These are phyloP conservation scores for Yarrowia sp. DNA, from an alignment of 805 yeast genomes.

Conservation along the genomic window DNA sequence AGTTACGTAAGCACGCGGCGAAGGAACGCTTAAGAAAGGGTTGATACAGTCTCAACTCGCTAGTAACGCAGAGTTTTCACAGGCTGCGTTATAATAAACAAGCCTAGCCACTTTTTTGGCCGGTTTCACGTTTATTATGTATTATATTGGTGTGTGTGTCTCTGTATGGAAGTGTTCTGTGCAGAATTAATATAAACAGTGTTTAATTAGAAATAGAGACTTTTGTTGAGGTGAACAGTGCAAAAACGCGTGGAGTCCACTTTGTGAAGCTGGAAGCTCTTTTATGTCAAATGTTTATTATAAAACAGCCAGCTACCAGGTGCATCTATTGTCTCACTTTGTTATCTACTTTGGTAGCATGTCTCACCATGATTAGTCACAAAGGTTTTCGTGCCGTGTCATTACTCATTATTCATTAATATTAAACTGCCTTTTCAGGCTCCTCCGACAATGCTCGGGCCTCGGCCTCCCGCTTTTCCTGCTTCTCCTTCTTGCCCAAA, in stretches of 20 bases:
- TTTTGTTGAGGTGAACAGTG: too few relatives aligned
- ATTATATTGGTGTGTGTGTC: background rate
- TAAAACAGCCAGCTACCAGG: too few relatives aligned
- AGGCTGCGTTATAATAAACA: too few relatives aligned
- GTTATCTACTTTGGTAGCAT: too few relatives aligned
- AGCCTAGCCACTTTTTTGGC: background rate
- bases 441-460: background rate
- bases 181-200: background rate
- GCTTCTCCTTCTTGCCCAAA: conserved; percentile 8
- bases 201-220: background rate
- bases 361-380: too few relatives aligned
- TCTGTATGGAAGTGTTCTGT: background rate
- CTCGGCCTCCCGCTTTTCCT: background rate
- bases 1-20: background rate
- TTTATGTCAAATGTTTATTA: too few relatives aligned
- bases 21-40: background rate
- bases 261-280: too few relatives aligned
- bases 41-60: too few relatives aligned
- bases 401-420: background rate
- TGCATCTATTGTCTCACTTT: too few relatives aligned
- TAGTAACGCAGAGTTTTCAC: too few relatives aligned
- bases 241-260: too few relatives aligned
- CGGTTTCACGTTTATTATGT: background rate
- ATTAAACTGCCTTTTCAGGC: background rate
- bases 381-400: background rate